Evolutionary conservation across 345 rosid species (phyloP), one percentile per base, ranked within the genome.

Genomic region (Gossypium anomalum): DNA sequence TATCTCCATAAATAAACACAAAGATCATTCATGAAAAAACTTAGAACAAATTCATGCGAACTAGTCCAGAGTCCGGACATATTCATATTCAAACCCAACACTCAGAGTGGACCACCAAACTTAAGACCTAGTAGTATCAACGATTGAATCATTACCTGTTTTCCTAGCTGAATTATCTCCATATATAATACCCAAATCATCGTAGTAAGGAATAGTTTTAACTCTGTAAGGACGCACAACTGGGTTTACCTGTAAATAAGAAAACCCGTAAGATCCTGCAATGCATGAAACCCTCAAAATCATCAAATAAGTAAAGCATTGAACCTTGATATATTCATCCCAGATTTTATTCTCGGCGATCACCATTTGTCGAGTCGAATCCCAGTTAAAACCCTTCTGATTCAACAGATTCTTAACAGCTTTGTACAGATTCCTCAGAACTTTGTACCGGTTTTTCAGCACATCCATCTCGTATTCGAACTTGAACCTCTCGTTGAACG

Each of bases 271-370:
- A 83, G 77, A 51, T n/a, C 57, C 20, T 34, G 48, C 3, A 22
- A 77, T 7, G 73, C 12, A 45, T 67, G 5, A 34, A 34, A 34
- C 41, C 14, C 6, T 34, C 41, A 34, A 34, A 58, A 9, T 57
- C 12, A 20, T 45, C 22, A 41, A 25, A 38, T 17, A 57, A 66
- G 19, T 49, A 8, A 51, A 68, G 22, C 20, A 80, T 63, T 49
- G 62, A 78, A 93, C 98, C 97, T 91, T 89, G 55, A 90, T 83
- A 74, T 86, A 85, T 76, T 84, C 86, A 53, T 92, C 96, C 96
- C 98, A 92, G 73, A 83, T 82, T 61, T 69, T 71, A 67, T 81
- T 84, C 73, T 84, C 90, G 60, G 98, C 94, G 0, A 81, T 57
- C 52, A 93, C 89, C 95, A 86, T 91, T 17, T 85, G 89, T n/a